phyloP scores from a whole-genome alignment of 2,329 filamentous ascomycete genomes.

The Stachybotrys echinatus region DNA sequence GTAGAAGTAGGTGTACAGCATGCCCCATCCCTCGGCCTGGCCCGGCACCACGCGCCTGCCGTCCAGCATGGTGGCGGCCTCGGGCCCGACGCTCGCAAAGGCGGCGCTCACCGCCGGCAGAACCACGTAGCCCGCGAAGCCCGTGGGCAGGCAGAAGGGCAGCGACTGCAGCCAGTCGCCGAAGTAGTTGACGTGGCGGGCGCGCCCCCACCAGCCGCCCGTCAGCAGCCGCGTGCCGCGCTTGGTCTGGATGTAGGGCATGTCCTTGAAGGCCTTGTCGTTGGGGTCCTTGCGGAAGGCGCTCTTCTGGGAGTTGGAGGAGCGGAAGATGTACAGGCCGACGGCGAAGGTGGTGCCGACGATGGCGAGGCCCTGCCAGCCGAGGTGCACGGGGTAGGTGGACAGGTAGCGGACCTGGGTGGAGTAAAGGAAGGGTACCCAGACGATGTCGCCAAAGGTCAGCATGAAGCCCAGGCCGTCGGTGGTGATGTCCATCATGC shows the following conservation, averaged over 20 bases:
- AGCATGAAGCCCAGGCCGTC: constrained; percentile 95
- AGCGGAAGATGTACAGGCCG: constrained; percentile 82
- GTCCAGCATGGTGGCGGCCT: constrained; percentile 46
- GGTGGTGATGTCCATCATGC: constrained; percentile 85
- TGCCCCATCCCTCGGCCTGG: constrained; percentile 73
- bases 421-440: constrained; percentile 85
- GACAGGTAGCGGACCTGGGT: constrained; percentile 78
- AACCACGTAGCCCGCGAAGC: constrained; percentile 72
- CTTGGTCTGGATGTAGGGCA: constrained; percentile 79
- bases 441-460: constrained; percentile 80
- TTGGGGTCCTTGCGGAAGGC: constrained; percentile 81
- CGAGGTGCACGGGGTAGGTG: constrained; percentile 71
- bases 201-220: constrained; percentile 85
- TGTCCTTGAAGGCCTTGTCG: constrained; percentile 67
- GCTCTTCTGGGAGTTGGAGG: constrained; percentile 87
- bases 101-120: constrained; percentile 40
- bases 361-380: constrained; percentile 53
- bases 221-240: constrained; percentile 73
- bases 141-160: constrained; percentile 80
- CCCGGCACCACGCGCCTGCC: constrained; percentile 61
- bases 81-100: constrained; percentile 9
- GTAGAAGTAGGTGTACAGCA: constrained; percentile 88
- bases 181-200: constrained; percentile 89
- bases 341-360: constrained; percentile 60
- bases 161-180: constrained; percentile 90